Conservation (phyloP, 2,329 filamentous ascomycete species). For the Trichoderma breve region DNA sequence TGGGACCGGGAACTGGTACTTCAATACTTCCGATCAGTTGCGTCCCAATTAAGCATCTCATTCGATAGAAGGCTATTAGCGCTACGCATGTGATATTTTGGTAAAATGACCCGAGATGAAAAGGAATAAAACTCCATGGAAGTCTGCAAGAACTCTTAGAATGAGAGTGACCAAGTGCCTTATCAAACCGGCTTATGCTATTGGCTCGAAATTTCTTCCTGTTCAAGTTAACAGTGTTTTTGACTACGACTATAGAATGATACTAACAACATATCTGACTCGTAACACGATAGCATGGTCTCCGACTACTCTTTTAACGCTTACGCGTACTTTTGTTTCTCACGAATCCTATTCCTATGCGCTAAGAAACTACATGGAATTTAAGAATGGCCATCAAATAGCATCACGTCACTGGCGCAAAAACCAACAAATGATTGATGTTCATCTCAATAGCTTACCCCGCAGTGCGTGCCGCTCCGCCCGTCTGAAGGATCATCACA, state of each 20-base stretch:
- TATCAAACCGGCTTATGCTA: not conserved
- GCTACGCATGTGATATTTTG: not conserved
- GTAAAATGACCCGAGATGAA: not conserved
- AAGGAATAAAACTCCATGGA: not conserved
- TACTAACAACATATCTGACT: not conserved
- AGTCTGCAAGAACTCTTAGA: not conserved
- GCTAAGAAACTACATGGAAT: not conserved
- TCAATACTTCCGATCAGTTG: not conserved
- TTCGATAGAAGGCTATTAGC: not conserved
- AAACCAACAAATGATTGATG: not conserved
- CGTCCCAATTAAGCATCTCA: not conserved
- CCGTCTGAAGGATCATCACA: not conserved
- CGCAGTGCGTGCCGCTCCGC: not conserved
- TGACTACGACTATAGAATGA: not conserved
- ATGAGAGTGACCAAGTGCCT: not conserved
- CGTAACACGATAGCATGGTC: not conserved
- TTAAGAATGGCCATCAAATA: not conserved
- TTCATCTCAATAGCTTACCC: not conserved
- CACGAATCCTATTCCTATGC: not conserved
- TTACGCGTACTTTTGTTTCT: not conserved
- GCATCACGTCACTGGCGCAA: slow-evolving; percentile 3
- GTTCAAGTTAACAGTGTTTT: not conserved
- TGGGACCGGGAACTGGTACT: not conserved
- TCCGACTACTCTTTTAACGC: not conserved
- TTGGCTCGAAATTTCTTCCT: not conserved